Evolutionary conservation across 495 filamentous ascomycete genomes (phyloP), one percentile per base, ranked within the genome.

Genomic region (Aspergillus incahuasiensis): DNA sequence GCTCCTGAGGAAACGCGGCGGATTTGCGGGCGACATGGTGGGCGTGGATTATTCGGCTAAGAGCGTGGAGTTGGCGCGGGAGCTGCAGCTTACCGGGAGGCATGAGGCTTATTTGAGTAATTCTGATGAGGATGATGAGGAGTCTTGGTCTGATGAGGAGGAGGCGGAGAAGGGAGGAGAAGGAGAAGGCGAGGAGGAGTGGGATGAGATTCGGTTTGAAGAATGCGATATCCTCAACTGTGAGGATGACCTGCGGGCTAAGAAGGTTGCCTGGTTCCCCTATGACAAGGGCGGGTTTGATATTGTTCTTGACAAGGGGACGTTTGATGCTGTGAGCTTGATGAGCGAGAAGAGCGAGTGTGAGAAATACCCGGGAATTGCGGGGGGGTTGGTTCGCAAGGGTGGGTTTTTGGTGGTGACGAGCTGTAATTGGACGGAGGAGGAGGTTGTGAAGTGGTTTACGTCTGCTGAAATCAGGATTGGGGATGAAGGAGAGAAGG

Each of bases 371-470:
- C 77, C 80, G 19, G 74, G 75, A 57, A 78, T 82, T 21, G 86
- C 90, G 19, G 73, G 81, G 30, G 60, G 66, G 47, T 71, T 96
- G 24, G 75, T 97, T 42, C 83, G 80, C 56, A 70, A 69, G 6
- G 86, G 86, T 3, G 91, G 91, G 2, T 74, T 87, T 40, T 79
- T 97, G 62, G 66, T 96, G 30, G 82, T 98, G 20, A 97, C 94
- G 57, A 95, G 89, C 64, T 98, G 94, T 68, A 98, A 98, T 73
- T 98, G 94, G 94, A 96, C 94, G 34, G 90, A 94, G 75, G 79
- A 83, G 52, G 94, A 98, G 77, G 70, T 98, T 63, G 73, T 77
- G 55, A 66, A 63, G 11, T 95, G 91, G 90, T 92, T 95, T 69
- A 80, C 73, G 46, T n/a, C 34, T n/a, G 9, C 48, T 39, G n/a